Percentiles rank a stretch among this genome's conserved stretches.
phyloP scores from a whole-genome alignment of 345 rosid species.

The Theobroma cacao region DNA sequence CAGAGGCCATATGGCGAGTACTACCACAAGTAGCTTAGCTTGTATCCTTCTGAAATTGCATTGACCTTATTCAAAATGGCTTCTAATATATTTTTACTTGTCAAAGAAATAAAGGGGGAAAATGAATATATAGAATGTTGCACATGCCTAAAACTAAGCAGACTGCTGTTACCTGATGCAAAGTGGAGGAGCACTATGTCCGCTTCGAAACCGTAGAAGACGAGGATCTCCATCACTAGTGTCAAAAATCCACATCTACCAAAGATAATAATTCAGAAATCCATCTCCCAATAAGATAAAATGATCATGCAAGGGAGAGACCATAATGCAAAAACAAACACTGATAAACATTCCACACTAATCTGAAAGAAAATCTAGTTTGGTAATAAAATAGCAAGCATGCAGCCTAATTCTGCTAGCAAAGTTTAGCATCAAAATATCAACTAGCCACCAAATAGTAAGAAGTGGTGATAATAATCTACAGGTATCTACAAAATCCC shows the following conservation, averaged over 20 bases:
- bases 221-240: slow-evolving; percentile 95
- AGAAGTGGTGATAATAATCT: background rate
- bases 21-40: background rate
- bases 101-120: background rate
- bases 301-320: background rate
- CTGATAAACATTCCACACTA: background rate
- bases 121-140: background rate
- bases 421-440: background rate
- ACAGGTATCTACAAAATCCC: background rate
- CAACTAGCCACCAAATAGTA: background rate
- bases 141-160: background rate
- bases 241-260: slow-evolving; percentile 97
- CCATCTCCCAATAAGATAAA: background rate
- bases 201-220: slow-evolving; percentile 89
- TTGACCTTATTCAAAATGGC: background rate
- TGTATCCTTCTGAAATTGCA: background rate
- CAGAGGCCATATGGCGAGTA: background rate
- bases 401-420: background rate
- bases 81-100: background rate
- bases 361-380: background rate
- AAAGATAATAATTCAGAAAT: background rate
- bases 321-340: background rate
- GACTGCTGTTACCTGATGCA: slow-evolving; percentile 67
- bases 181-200: slow-evolving; percentile 97
- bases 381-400: background rate